Percentiles rank a stretch among this genome's conserved stretches.
These are phyloP conservation scores for Sporothrix pallida DNA, from an alignment of 2,329 filamentous ascomycete genomes.

Conservation along the genomic window DNA sequence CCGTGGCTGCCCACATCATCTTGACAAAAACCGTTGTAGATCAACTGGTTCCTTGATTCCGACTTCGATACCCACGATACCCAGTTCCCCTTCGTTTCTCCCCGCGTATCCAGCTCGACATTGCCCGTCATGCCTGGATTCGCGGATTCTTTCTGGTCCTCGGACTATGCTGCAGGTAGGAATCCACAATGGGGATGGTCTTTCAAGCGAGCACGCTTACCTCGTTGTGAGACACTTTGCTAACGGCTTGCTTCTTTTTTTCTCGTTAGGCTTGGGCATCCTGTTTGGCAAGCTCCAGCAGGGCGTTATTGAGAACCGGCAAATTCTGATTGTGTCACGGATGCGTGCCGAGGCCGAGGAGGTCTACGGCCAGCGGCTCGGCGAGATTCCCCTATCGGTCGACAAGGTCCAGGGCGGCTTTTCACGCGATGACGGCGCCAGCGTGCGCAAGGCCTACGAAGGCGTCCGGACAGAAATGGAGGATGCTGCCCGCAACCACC, in stretches of 20 bases:
- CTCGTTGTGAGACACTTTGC: slow-evolving; percentile 11
- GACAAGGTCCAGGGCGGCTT: slow-evolving; percentile 87
- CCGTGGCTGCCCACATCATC: slow-evolving; percentile 5
- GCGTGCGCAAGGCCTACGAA: slow-evolving; percentile 94
- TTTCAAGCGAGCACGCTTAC: neutral
- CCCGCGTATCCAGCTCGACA: neutral
- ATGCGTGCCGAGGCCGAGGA: slow-evolving; percentile 97
- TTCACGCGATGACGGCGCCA: slow-evolving; percentile 89
- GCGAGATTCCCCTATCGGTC: slow-evolving; percentile 79
- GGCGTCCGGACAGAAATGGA: slow-evolving; percentile 92
- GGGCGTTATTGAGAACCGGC: slow-evolving; percentile 92
- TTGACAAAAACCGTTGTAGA: slow-evolving; percentile 20
- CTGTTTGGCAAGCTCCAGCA: slow-evolving; percentile 97
- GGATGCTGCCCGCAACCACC: slow-evolving; percentile 85
- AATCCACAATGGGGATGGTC: neutral
- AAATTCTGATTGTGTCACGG: slow-evolving; percentile 87
- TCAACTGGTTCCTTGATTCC: slow-evolving; percentile 1
- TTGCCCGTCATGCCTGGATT: slow-evolving; percentile 77
- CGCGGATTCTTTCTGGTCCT: slow-evolving; percentile 96
- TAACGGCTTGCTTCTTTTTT: neutral
- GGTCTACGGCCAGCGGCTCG: slow-evolving; percentile 78
- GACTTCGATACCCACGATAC: neutral
- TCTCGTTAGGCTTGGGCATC: slow-evolving; percentile 74
- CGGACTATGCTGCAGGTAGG: slow-evolving; percentile 92
- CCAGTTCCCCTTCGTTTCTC: neutral